phyloP scores from a whole-genome alignment of 495 filamentous ascomycete species.

The Aspergillus bridgeri region DNA sequence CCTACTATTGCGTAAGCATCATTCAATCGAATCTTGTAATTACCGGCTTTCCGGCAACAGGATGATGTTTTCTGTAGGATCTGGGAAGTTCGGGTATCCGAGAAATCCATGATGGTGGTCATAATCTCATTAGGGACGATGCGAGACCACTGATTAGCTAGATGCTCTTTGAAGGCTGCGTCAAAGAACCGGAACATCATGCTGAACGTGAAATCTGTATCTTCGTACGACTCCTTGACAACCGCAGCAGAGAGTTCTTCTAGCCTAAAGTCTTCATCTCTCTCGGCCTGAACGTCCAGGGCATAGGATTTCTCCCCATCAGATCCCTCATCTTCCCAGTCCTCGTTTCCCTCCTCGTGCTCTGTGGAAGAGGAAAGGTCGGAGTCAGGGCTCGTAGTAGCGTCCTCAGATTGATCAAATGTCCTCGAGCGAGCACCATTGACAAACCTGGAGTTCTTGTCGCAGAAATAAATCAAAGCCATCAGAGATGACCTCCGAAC shows the following conservation, averaged over 20 bases:
- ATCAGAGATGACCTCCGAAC: slow-evolving; percentile 12
- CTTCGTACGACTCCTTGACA: neutral
- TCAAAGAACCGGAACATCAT: slow-evolving; percentile 15
- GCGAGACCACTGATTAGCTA: slow-evolving; percentile 4
- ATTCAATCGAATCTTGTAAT: slow-evolving; percentile 11
- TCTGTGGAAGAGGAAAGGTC: neutral
- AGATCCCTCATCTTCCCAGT: neutral
- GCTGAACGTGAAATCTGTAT: neutral
- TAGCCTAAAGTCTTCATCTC: neutral
- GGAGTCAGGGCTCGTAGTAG: neutral
- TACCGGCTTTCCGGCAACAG: slow-evolving; percentile 9
- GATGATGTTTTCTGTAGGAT: slow-evolving; percentile 11
- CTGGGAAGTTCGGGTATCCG: slow-evolving; percentile 14
- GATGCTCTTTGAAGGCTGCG: slow-evolving; percentile 4
- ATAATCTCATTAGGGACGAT: slow-evolving; percentile 17
- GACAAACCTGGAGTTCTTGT: slow-evolving; percentile 7
- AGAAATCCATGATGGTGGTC: slow-evolving; percentile 12
- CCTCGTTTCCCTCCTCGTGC: neutral
- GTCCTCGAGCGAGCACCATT: slow-evolving; percentile 12
- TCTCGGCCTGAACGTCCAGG: neutral
- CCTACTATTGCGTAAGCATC: slow-evolving; percentile 16
- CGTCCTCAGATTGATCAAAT: neutral
- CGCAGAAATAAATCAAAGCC: slow-evolving; percentile 13
- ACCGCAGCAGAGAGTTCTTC: neutral
- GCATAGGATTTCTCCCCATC: too few relatives aligned